Percentiles rank a stretch among this genome's conserved stretches.
phyloP scores from a whole-genome alignment of 2,329 filamentous ascomycete species.

The Trichoderma hamatum region DNA sequence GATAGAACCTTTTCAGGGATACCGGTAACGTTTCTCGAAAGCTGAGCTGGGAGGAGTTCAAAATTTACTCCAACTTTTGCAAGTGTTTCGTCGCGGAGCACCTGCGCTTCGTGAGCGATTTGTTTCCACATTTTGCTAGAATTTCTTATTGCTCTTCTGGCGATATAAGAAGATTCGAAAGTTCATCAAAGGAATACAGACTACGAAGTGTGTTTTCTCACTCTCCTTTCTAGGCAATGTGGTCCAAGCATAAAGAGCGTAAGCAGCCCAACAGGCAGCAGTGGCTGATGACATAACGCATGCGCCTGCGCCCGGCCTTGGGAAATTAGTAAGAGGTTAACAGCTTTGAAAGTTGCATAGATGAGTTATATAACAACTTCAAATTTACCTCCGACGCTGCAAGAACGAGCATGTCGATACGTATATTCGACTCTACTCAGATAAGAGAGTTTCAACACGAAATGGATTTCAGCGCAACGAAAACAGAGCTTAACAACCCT shows the following conservation, averaged over 20 bases:
- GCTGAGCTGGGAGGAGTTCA: not conserved
- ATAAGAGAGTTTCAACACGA: not conserved
- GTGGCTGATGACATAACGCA: not conserved
- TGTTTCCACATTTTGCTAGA: not conserved
- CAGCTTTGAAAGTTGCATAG: not conserved
- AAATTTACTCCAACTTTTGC: not conserved
- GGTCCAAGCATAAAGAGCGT: not conserved
- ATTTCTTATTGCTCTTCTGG: not conserved
- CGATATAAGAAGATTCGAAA: not conserved
- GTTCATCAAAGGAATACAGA: not conserved
- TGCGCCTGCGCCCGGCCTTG: not conserved
- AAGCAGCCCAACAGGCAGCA: not conserved
- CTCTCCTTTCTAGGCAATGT: not conserved
- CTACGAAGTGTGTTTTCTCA: not conserved
- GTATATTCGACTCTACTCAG: not conserved
- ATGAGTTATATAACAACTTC: not conserved
- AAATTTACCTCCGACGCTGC: not conserved
- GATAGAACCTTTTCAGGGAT: not conserved
- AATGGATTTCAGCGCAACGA: too few species aligned
- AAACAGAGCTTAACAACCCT: not conserved
- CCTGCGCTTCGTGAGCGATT: not conserved
- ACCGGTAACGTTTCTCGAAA: not conserved
- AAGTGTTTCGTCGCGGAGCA: conserved; percentile 1
- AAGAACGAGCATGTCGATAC: not conserved
- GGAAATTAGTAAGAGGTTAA: not conserved